phyloP scores from a whole-genome alignment of 75 land plant genomes.

The Isoetes taiwanensis region DNA sequence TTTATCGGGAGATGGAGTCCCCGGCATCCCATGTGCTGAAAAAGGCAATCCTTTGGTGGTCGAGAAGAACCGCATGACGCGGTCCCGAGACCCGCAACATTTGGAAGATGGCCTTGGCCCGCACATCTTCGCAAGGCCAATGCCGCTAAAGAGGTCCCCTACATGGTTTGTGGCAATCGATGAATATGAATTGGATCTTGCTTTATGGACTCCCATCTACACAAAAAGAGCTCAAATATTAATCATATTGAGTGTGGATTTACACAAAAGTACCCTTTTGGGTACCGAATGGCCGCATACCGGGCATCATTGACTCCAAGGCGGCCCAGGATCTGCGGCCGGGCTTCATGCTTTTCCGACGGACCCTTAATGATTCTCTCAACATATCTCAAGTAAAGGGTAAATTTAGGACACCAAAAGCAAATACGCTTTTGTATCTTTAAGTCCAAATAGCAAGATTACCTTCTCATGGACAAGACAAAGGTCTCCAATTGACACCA shows the following conservation, averaged over 20 bases:
- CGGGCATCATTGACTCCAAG: slow-evolving; percentile 24
- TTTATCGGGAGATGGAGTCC: too few species aligned
- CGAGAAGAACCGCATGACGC: slow-evolving; percentile 24
- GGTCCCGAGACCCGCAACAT: slow-evolving; percentile 32
- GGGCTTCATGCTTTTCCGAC: slow-evolving; percentile 11
- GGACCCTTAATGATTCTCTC: slow-evolving; percentile 15
- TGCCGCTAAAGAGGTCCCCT: slow-evolving; percentile 31
- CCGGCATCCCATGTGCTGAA: background rate
- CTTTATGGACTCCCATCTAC: background rate
- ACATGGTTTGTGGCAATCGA: background rate
- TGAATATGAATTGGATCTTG: background rate
- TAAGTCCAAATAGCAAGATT: background rate
- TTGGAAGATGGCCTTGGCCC: slow-evolving; percentile 17
- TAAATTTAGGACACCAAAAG: background rate
- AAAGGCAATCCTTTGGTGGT: slow-evolving; percentile 29
- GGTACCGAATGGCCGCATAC: slow-evolving; percentile 12
- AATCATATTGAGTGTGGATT: too few species aligned
- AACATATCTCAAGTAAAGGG: slow-evolving; percentile 15
- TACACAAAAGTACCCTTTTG: slow-evolving; percentile 15
- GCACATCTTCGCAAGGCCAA: slow-evolving; percentile 26
- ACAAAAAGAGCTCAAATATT: background rate
- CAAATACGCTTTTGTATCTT: background rate
- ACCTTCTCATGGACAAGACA: slow-evolving; percentile 28
- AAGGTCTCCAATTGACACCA: slow-evolving; percentile 16
- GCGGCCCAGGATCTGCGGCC: slow-evolving; percentile 18